A percentile compares a stretch with the other conserved stretches of the same genome.
Evolutionary conservation across 805 yeast species (phyloP).

Genomic region (Nakazawaea ernobii): DNA sequence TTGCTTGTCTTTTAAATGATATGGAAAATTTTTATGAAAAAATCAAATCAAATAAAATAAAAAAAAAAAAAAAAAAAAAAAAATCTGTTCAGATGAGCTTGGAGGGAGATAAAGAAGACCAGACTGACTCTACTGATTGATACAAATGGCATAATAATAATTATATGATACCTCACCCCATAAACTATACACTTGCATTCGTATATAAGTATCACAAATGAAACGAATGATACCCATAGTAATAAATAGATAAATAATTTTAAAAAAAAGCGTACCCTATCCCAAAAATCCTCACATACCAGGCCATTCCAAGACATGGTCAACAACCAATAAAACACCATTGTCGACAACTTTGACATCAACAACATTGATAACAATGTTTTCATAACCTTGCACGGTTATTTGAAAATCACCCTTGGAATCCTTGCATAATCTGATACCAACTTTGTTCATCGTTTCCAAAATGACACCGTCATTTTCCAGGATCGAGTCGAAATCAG

Average conservation of each 20-base stretch:
- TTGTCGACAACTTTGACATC: slow-evolving; percentile 33
- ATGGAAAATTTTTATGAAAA: slow-evolving; percentile 3
- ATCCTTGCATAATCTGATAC: slow-evolving; percentile 28
- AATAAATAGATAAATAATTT: background rate
- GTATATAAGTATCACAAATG: background rate
- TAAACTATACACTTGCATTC: no score
- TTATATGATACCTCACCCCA: no score
- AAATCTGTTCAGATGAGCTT: background rate
- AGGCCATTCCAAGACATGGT: slow-evolving; percentile 32
- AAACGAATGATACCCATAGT: background rate
- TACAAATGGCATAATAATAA: no score
- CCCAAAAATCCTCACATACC: slow-evolving; percentile 10
- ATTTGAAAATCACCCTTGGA: slow-evolving; percentile 29
- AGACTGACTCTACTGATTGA: no score
- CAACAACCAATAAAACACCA: slow-evolving; percentile 40
- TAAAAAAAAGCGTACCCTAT: background rate
- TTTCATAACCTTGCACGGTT: slow-evolving; percentile 23
- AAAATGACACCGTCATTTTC: slow-evolving; percentile 21
- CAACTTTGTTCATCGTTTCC: slow-evolving; percentile 27
- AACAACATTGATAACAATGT: slow-evolving; percentile 23
- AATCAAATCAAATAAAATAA: no score
- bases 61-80: no score
- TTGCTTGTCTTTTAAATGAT: background rate
- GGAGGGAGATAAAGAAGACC: background rate
- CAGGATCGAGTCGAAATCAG: slow-evolving; percentile 9